Evolutionary conservation across 176 grass and related monocot species (phyloP).

Genomic region (Carex kokanica): DNA sequence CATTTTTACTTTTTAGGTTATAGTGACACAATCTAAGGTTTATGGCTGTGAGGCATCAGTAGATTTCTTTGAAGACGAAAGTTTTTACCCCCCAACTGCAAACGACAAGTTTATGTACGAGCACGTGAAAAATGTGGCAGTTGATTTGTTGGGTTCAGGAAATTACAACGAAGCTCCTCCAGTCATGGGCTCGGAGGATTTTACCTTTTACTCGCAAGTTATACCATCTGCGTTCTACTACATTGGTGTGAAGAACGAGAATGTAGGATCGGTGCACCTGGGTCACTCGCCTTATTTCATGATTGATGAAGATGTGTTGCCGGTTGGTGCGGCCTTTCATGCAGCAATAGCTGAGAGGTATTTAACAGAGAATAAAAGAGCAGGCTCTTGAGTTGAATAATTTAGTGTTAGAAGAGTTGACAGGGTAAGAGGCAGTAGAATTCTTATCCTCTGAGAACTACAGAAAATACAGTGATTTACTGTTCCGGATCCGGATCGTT

Average conservation of each 20-base stretch:
- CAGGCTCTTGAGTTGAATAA: neutral
- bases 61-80: conserved; percentile 95
- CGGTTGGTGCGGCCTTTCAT: conserved; percentile 74
- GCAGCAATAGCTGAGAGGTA: conserved; percentile 93
- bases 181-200: conserved; percentile 95
- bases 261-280: conserved; percentile 58
- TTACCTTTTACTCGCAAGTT: conserved; percentile 86
- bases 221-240: conserved; percentile 85
- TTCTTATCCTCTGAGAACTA: no score
- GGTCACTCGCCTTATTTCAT: conserved; percentile 73
- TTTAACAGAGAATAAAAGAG: conserved; percentile 40
- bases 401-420: neutral
- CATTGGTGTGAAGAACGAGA: conserved; percentile 83
- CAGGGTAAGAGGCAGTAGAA: neutral
- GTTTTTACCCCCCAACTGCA: conserved; percentile 92
- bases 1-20: conserved; percentile 39
- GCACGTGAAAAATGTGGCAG: conserved; percentile 49
- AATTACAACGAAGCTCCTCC: conserved; percentile 64
- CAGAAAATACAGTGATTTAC: no score
- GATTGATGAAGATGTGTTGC: conserved; percentile 91
- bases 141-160: conserved; percentile 38
- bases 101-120: conserved; percentile 71
- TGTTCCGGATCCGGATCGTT: no score
- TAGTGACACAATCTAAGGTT: conserved; percentile 62
- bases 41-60: conserved; percentile 53